Conservation (phyloP, 495 filamentous ascomycete species). For the Penicillium maclennaniae region DNA sequence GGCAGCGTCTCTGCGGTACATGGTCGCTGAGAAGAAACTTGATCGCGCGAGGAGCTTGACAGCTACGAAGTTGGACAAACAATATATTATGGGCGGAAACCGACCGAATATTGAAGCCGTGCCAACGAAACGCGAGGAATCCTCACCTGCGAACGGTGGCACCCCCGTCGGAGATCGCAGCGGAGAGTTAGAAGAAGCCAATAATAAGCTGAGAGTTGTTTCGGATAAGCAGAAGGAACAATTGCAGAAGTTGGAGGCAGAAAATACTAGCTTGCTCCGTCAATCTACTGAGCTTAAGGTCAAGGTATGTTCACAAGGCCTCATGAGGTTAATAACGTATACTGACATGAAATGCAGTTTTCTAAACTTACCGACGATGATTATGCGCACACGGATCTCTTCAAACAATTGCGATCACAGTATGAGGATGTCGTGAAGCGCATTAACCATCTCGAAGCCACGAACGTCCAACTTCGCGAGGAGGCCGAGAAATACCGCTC, state of each 20-base stretch:
- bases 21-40: constrained; percentile 90
- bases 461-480: constrained; percentile 78
- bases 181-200: constrained; percentile 61
- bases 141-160: constrained; percentile 52
- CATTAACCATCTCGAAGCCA: constrained; percentile 86
- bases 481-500: constrained; percentile 79
- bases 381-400: constrained; percentile 85
- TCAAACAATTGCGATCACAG: constrained; percentile 84
- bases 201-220: constrained; percentile 68
- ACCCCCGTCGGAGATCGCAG: constrained; percentile 46
- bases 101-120: constrained; percentile 46
- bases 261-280: constrained; percentile 74
- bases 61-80: constrained; percentile 88
- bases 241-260: constrained; percentile 67
- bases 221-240: constrained; percentile 84
- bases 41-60: constrained; percentile 83
- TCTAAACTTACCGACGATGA: constrained; percentile 85
- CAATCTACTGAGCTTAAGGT: constrained; percentile 69
- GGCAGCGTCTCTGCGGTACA: constrained; percentile 79
- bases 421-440: constrained; percentile 89
- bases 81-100: constrained; percentile 67
- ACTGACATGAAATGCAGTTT: constrained; percentile 34
- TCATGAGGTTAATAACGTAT: not conserved
- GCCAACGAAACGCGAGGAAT: constrained; percentile 53
- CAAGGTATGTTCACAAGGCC: constrained; percentile 38